These are phyloP conservation scores for Russula griseocarnosa DNA, from an alignment of 768 basidiomycete genomes.

Conservation along the genomic window DNA sequence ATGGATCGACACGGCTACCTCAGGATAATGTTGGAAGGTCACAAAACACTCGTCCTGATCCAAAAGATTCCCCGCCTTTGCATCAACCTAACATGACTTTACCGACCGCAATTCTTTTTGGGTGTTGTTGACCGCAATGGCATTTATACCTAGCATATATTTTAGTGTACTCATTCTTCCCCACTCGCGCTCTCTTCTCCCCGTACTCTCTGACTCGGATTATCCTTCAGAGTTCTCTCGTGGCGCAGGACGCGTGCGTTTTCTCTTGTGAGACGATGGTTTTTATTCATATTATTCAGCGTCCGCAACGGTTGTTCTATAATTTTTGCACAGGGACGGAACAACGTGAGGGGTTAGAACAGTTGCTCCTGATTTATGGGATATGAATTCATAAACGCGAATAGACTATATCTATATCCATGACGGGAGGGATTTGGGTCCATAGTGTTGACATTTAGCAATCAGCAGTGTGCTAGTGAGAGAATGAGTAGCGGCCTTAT, in stretches of 20 bases:
- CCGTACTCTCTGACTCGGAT: constrained; percentile 4
- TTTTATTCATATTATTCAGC: constrained; percentile 19
- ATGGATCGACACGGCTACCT: neutral
- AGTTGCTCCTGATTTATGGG: neutral
- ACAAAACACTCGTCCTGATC: neutral
- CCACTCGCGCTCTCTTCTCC: neutral
- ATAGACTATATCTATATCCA: too few relatives aligned
- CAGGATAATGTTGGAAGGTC: neutral
- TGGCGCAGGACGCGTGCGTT: constrained; percentile 17
- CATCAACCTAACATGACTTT: constrained; percentile 3
- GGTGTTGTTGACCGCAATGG: neutral
- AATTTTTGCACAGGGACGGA: constrained; percentile 4
- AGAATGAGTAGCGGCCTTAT: too few relatives aligned
- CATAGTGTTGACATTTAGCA: too few relatives aligned
- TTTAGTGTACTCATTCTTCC: neutral
- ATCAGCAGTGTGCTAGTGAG: too few relatives aligned
- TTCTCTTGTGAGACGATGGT: neutral
- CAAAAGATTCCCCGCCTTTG: constrained; percentile 7
- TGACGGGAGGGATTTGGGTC: too few relatives aligned
- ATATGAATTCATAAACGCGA: too few relatives aligned
- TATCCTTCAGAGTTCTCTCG: constrained; percentile 11
- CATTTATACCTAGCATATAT: constrained; percentile 5
- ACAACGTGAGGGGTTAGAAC: neutral
- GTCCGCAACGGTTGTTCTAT: constrained; percentile 5
- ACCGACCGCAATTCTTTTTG: neutral